Evolutionary conservation across 1,284 basidiomycete species (phyloP).

Genomic region (Takashimella koratensis): DNA sequence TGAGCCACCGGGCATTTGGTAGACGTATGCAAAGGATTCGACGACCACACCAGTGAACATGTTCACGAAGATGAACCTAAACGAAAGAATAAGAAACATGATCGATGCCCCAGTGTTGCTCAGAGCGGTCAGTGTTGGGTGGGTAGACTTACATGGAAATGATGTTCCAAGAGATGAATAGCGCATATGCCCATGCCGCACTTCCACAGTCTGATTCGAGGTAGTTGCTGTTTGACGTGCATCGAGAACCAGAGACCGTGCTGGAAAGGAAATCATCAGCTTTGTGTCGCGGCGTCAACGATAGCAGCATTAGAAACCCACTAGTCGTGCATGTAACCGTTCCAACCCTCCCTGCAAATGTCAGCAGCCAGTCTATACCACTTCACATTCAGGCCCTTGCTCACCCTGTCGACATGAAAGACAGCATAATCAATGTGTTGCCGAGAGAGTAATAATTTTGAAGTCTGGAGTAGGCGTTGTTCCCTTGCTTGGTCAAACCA

Average conservation of each 20-base stretch:
- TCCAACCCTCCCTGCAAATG: conserved; percentile 86
- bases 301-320: conserved; percentile 50
- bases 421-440: conserved; percentile 77
- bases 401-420: conserved; percentile 55
- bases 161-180: conserved; percentile 96
- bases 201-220: conserved; percentile 86
- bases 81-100: too few species aligned
- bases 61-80: conserved; percentile 88
- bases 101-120: too few species aligned
- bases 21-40: conserved; percentile 94
- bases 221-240: conserved; percentile 62
- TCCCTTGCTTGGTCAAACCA: conserved; percentile 80
- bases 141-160: conserved; percentile 72
- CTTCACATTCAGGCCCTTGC: conserved; percentile 15
- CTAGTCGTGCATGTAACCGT: conserved; percentile 94
- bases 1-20: conserved; percentile 74
- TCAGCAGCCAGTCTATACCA: conserved; percentile 65
- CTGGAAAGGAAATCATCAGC: conserved; percentile 47
- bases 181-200: conserved; percentile 71
- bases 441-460: conserved; percentile 81
- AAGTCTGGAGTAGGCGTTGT: conserved; percentile 62
- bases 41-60: conserved; percentile 95
- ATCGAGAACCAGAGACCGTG: conserved; percentile 72
- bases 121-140: conserved; percentile 2
- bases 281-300: not conserved